Percentiles rank a stretch among this genome's conserved stretches.
These are phyloP conservation scores for Fusarium oxysporum DNA, from an alignment of 2,329 filamentous ascomycete species.

Conservation along the genomic window DNA sequence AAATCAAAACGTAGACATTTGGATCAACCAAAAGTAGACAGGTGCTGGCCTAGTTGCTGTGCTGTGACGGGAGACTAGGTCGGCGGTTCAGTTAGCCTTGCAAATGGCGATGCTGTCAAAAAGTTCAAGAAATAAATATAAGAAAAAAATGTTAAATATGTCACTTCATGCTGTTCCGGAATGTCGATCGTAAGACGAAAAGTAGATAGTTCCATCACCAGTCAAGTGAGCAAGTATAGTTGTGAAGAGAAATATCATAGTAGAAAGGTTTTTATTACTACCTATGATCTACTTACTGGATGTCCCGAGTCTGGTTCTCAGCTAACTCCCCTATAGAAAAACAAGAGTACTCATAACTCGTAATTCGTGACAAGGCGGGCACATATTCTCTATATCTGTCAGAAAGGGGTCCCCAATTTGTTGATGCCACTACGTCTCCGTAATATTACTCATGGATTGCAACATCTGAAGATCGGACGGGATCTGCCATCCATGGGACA, in stretches of 20 bases:
- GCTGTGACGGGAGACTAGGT: constrained; percentile 7
- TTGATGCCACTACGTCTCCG: neutral
- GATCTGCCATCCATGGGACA: constrained; percentile 77
- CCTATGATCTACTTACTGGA: neutral
- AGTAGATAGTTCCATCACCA: too few relatives aligned
- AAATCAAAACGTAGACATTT: constrained; percentile 37
- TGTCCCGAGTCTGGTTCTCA: neutral
- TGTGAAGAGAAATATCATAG: neutral
- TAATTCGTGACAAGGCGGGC: neutral
- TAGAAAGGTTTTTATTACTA: neutral
- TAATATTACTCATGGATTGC: constrained; percentile 44
- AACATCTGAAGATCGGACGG: constrained; percentile 69
- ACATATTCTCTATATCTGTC: neutral
- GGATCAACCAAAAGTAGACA: constrained; percentile 35
- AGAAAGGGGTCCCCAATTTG: neutral
- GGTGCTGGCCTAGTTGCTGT: constrained; percentile 23
- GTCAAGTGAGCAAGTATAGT: neutral
- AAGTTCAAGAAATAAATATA: constrained; percentile 13
- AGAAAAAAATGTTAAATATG: constrained; percentile 12
- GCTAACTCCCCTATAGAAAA: neutral
- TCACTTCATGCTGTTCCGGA: neutral
- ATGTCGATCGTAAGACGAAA: too few relatives aligned
- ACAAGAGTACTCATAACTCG: neutral
- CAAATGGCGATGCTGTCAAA: constrained; percentile 33
- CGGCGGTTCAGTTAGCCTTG: constrained; percentile 27